These are phyloP conservation scores for Lindgomyces ingoldianus DNA, from an alignment of 495 filamentous ascomycete species.

Conservation along the genomic window DNA sequence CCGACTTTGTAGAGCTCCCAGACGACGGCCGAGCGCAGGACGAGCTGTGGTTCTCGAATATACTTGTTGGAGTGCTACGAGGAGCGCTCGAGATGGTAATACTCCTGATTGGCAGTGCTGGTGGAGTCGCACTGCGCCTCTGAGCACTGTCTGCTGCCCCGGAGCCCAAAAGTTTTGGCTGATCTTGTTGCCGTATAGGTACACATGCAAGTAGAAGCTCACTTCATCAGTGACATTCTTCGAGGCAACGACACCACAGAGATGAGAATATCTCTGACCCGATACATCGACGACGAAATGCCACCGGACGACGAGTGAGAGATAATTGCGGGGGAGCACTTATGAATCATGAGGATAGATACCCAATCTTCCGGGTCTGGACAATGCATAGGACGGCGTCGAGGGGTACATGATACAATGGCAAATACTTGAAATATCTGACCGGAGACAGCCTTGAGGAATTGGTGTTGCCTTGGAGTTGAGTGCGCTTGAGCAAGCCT, in stretches of 20 bases:
- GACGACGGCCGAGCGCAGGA: slow-evolving; percentile 96
- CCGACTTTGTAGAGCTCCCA: slow-evolving; percentile 95
- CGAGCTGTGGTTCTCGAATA: slow-evolving; percentile 97
- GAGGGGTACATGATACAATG: not conserved
- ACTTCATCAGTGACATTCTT: slow-evolving; percentile 93
- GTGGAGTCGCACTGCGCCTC: not conserved
- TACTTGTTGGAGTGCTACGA: slow-evolving; percentile 87
- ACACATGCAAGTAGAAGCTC: slow-evolving; percentile 97
- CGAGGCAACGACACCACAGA: slow-evolving; percentile 94
- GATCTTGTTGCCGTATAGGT: slow-evolving; percentile 53
- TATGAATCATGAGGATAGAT: not conserved
- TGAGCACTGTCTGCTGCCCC: not conserved
- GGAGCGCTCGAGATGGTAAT: slow-evolving; percentile 92
- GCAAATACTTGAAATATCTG: not conserved
- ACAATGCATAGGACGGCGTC: not conserved
- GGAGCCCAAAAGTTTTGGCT: not conserved
- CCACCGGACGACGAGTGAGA: slow-evolving; percentile 86
- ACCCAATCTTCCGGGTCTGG: not conserved
- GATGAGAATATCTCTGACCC: slow-evolving; percentile 89
- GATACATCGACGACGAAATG: slow-evolving; percentile 97
- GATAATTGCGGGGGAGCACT: not conserved
- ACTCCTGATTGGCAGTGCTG: not conserved
- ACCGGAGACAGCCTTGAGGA: not conserved
- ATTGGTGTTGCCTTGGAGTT: not conserved
- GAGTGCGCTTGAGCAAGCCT: no score